A percentile compares a stretch with the other conserved stretches of the same genome.
Conservation (phyloP, 2,329 filamentous ascomycete genomes). For the Cercospora berteroae region DNA sequence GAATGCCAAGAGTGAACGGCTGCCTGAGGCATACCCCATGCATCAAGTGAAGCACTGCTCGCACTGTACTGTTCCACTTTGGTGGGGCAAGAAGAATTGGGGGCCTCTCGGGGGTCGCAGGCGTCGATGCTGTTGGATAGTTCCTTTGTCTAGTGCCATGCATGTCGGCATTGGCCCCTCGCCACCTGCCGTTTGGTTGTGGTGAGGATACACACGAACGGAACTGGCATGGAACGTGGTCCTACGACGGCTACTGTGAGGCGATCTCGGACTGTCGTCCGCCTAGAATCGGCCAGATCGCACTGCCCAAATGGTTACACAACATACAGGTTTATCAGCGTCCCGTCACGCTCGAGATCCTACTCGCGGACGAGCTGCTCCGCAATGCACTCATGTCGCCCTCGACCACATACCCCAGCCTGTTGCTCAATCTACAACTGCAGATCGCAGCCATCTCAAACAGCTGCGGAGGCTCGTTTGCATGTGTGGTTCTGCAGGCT, state of each 20-base stretch:
- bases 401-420: not conserved
- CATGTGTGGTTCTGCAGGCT: not conserved
- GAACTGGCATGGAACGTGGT: not conserved
- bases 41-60: no score
- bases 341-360: not conserved
- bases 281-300: not conserved
- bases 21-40: no score
- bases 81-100: not conserved
- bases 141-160: not conserved
- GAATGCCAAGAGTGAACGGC: no score
- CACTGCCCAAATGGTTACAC: not conserved
- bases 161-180: not conserved
- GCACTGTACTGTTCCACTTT: not conserved
- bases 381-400: not conserved
- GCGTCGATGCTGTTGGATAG: not conserved
- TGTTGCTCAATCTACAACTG: not conserved
- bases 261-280: not conserved
- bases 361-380: not conserved
- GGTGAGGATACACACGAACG: not conserved
- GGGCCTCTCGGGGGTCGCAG: not conserved
- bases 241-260: not conserved
- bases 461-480: not conserved
- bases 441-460: not conserved
- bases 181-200: not conserved
- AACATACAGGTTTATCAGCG: not conserved